These are phyloP conservation scores for Ceratocystis harringtonii DNA, from an alignment of 2,329 filamentous ascomycete species.

Conservation along the genomic window DNA sequence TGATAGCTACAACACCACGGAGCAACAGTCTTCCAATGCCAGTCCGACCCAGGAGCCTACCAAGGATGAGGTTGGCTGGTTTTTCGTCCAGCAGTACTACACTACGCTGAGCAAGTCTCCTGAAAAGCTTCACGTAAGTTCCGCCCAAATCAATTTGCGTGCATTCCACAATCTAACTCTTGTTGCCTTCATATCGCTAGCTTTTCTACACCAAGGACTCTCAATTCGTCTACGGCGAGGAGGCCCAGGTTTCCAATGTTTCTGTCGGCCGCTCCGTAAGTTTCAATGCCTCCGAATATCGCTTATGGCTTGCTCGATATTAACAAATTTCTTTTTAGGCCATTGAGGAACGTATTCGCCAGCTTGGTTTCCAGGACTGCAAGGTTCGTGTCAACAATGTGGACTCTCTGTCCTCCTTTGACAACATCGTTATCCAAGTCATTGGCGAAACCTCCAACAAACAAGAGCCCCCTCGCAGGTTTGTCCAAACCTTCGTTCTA, in stretches of 20 bases:
- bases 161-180: not conserved
- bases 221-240: conserved; percentile 81
- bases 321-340: conserved; percentile 37
- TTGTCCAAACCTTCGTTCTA: conserved; percentile 94
- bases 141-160: not conserved
- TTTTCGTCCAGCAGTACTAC: conserved; percentile 99
- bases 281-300: conserved; percentile 5
- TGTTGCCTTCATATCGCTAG: conserved; percentile 25
- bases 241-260: conserved; percentile 77
- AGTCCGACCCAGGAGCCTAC: conserved; percentile 34
- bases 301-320: conserved; percentile 15
- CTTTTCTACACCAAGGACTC: conserved; percentile 95
- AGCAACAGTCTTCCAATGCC: conserved; percentile 13
- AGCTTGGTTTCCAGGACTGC: conserved; percentile 88
- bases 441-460: conserved; percentile 98
- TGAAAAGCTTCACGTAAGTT: conserved; percentile 69
- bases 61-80: conserved; percentile 98
- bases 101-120: conserved; percentile 89
- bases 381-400: conserved; percentile 98
- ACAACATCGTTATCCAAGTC: conserved; percentile 93
- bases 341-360: conserved; percentile 88
- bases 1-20: conserved; percentile 24
- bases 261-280: conserved; percentile 70
- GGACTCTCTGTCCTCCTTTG: conserved; percentile 81
- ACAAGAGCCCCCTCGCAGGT: conserved; percentile 78